A percentile compares a stretch with the other conserved stretches of the same genome.
phyloP scores from a whole-genome alignment of 305 asterid species.

The Fraxinus xanthoxyloides region DNA sequence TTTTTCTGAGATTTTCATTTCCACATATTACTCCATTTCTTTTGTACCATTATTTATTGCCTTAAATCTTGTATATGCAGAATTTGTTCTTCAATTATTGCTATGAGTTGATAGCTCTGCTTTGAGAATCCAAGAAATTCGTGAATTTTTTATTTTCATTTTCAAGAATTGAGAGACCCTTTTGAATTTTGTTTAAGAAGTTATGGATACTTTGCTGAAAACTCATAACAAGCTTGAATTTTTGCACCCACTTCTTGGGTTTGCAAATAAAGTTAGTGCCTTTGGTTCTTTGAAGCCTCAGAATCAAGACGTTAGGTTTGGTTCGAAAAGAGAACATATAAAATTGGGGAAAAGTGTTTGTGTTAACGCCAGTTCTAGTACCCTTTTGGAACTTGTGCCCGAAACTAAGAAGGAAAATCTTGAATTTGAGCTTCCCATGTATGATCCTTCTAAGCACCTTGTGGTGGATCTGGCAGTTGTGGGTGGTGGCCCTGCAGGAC shows the following conservation, averaged over 20 bases:
- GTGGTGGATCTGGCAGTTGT: slow-evolving; percentile 89
- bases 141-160: slow-evolving; percentile 24
- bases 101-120: slow-evolving; percentile 25
- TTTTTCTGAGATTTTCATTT: background rate
- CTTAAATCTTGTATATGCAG: background rate
- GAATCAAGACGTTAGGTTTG: slow-evolving; percentile 37
- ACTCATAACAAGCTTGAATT: slow-evolving; percentile 74
- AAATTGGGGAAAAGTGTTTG: slow-evolving; percentile 35
- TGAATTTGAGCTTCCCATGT: slow-evolving; percentile 88
- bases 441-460: slow-evolving; percentile 61
- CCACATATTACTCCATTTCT: background rate
- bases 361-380: slow-evolving; percentile 55
- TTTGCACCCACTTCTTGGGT: slow-evolving; percentile 61
- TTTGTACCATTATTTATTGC: background rate
- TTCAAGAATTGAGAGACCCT: slow-evolving; percentile 16
- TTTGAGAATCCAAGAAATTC: slow-evolving; percentile 21
- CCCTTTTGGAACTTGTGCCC: slow-evolving; percentile 89
- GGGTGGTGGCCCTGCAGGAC: slow-evolving; percentile 98
- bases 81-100: slow-evolving; percentile 20
- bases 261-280: slow-evolving; percentile 46
- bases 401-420: slow-evolving; percentile 88
- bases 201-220: slow-evolving; percentile 71
- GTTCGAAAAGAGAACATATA: slow-evolving; percentile 37
- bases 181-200: slow-evolving; percentile 14
- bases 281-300: slow-evolving; percentile 55